Evolutionary conservation across 257 asterid species (phyloP).

Genomic region (Solanum ossicruentum): DNA sequence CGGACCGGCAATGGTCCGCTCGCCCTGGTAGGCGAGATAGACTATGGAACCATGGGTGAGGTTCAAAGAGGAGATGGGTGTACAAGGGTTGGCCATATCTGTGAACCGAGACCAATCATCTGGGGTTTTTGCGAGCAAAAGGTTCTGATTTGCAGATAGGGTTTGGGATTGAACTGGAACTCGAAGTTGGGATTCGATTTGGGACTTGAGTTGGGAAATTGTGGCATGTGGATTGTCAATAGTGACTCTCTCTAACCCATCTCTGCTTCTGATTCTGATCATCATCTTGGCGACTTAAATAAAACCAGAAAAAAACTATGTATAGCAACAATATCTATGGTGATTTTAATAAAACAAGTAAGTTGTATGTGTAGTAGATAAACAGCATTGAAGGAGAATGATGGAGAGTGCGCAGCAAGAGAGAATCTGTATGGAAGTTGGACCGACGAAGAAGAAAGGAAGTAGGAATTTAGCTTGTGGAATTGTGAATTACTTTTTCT

Average conservation of each 20-base stretch:
- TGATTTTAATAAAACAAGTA: neutral
- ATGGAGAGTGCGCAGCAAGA: neutral
- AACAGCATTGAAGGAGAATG: neutral
- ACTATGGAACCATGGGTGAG: conserved; percentile 69
- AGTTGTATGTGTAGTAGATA: neutral
- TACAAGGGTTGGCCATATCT: conserved; percentile 52
- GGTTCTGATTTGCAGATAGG: conserved; percentile 76
- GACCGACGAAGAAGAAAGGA: neutral
- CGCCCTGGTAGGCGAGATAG: conserved; percentile 77
- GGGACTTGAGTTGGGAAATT: conserved; percentile 49
- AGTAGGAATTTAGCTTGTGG: neutral
- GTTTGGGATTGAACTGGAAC: conserved; percentile 70
- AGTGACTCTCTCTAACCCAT: conserved; percentile 86
- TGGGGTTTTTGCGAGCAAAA: conserved; percentile 65
- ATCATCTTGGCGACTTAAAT: conserved; percentile 36
- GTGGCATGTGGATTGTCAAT: conserved; percentile 59
- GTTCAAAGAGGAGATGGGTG: conserved; percentile 35
- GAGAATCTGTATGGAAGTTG: neutral
- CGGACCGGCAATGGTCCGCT: conserved; percentile 72
- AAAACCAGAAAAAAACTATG: too few species aligned
- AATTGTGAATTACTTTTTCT: neutral
- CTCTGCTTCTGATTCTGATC: conserved; percentile 97
- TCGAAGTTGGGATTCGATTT: conserved; percentile 64
- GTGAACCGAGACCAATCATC: conserved; percentile 44
- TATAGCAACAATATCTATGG: neutral